A percentile compares a stretch with the other conserved stretches of the same genome.
phyloP scores from a whole-genome alignment of 164 flowering plant genomes.

The Kingdonia uniflora region DNA sequence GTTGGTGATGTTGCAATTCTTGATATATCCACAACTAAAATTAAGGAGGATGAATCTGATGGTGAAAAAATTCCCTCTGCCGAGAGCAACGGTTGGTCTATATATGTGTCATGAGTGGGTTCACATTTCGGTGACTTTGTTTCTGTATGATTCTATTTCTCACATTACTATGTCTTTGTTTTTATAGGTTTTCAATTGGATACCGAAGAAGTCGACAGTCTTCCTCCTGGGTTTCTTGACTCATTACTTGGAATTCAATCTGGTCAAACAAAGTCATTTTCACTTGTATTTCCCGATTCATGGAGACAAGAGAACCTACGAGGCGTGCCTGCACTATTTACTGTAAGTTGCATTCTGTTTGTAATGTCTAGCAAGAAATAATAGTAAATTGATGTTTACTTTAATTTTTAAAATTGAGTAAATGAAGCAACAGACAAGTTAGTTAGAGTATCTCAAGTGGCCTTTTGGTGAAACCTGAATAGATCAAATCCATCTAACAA shows the following conservation, averaged over 20 bases:
- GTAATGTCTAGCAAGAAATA: no score
- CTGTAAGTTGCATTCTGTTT: slow-evolving; percentile 39
- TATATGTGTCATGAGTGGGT: background rate
- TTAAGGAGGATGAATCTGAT: slow-evolving; percentile 44
- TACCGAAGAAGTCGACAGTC: slow-evolving; percentile 76
- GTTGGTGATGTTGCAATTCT: slow-evolving; percentile 79
- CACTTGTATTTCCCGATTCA: slow-evolving; percentile 70
- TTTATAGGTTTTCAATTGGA: slow-evolving; percentile 75
- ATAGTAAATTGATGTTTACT: no score
- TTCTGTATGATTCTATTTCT: no score
- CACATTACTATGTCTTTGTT: background rate
- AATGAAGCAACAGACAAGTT: no score
- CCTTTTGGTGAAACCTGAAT: no score
- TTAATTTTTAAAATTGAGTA: no score
- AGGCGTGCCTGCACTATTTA: slow-evolving; percentile 70
- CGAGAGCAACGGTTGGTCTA: slow-evolving; percentile 68
- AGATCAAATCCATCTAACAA: no score
- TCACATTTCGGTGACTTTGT: background rate
- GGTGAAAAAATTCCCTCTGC: slow-evolving; percentile 68
- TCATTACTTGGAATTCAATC: slow-evolving; percentile 58
- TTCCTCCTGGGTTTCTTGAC: slow-evolving; percentile 79
- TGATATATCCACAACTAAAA: slow-evolving; percentile 70
- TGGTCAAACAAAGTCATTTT: slow-evolving; percentile 84
- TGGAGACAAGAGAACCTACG: slow-evolving; percentile 88
- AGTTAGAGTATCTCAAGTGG: no score